Evolutionary conservation across 2,329 filamentous ascomycete genomes (phyloP), one percentile per base, ranked within the genome.

Genomic region (Alternaria infectoria): DNA sequence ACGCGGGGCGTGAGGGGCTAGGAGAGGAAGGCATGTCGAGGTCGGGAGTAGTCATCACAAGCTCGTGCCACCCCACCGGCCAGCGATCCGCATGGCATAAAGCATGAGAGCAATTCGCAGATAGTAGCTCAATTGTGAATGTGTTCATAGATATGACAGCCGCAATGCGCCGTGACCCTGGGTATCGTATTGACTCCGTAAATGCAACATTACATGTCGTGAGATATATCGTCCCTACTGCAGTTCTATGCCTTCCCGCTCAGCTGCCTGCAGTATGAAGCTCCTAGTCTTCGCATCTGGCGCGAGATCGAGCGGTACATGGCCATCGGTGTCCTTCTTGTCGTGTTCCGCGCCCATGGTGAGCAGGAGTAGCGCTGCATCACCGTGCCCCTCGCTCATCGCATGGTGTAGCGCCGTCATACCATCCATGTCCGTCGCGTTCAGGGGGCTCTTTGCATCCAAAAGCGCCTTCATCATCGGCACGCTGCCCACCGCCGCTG

Each of bases 361-460:
- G 43, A 99, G 82, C 65, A 99, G 81, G 19, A 90, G 86, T 50
- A 98, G 84, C 1, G 96, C 96, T 4, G 93, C 89, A 79, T 97
- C 93, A 1, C 93, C 88, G 77, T 89, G 86, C 0, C 88, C 88
- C 75, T 96, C 92, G 2, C 91, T 90, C 68, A 94, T 82, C 12
- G 92, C 83, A 77, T 99, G 96, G 81, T 99, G 96, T 73, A 99
- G 83, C 4, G 96, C 91, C 23, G 96, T 98, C 77, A 92, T 89
- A 1, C 95, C 95, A 69, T 93, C 89, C 36, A 85, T 83, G 81
- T 99, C 96, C 3, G 91, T 90, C 3, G 93, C 90, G 79, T 97
- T 93, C 23, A 98, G 77, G 0, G 95, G 94, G 68, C 93, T 97
- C 67, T 85, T 86, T 73, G 92, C 88, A 15, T 97, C 82, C 6